phyloP scores from a whole-genome alignment of 805 yeast species.

The Hanseniaspora meyeri region DNA sequence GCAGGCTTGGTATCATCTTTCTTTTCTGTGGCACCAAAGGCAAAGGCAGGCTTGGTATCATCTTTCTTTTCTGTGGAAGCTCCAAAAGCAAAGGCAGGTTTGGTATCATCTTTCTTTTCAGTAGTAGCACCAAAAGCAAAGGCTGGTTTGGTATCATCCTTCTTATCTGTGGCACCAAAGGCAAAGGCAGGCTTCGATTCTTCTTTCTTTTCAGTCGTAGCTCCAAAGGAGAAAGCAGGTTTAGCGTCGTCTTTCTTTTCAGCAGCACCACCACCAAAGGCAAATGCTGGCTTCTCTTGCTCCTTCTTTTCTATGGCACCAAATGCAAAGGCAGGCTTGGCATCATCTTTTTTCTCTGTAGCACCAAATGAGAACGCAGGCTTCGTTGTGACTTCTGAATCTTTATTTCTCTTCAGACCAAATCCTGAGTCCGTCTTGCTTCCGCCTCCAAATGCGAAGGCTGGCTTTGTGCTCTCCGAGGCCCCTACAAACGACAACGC shows the following conservation, averaged over 20 bases:
- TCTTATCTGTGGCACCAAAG: neutral
- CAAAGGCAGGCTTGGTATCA: conserved; percentile 8
- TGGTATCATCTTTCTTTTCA: conserved; percentile 4
- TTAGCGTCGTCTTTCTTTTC: neutral
- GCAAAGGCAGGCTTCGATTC: neutral
- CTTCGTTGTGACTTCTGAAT: neutral
- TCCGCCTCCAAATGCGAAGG: neutral
- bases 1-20: neutral
- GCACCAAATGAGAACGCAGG: conserved; percentile 11
- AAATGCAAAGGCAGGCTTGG: conserved; percentile 16
- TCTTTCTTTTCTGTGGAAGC: neutral
- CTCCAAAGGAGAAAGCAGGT: neutral
- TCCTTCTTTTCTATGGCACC: neutral
- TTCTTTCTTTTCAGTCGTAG: neutral
- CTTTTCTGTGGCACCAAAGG: conserved; percentile 8
- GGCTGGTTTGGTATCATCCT: neutral
- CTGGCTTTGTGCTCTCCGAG: neutral
- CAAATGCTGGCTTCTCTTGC: neutral
- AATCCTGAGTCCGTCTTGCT: neutral
- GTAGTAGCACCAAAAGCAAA: neutral
- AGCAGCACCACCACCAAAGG: neutral
- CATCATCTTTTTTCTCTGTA: neutral
- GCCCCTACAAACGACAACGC: neutral
- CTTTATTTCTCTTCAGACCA: neutral
- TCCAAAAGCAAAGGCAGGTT: conserved; percentile 16